Evolutionary conservation across 2,329 filamentous ascomycete species (phyloP).

Genomic region (Sordariomycetes sp.): DNA sequence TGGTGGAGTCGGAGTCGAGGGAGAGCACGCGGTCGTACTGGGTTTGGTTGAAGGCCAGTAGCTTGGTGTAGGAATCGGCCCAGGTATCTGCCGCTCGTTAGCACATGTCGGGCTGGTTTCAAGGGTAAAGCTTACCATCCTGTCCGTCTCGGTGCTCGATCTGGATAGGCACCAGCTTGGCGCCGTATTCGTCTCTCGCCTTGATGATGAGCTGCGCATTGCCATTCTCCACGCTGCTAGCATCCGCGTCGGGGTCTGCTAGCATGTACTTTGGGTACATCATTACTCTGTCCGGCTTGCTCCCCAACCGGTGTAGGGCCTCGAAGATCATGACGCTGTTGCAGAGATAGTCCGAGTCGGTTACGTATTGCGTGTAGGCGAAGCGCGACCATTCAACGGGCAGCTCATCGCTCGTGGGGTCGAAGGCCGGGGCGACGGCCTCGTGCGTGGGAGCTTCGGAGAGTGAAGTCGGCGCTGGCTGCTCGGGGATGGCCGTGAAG

Average conservation of each 20-base stretch:
- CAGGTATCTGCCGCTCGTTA: slow-evolving; percentile 45
- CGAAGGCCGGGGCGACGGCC: not conserved
- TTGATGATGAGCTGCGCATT: slow-evolving; percentile 23
- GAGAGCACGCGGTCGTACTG: slow-evolving; percentile 43
- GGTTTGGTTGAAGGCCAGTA: slow-evolving; percentile 57
- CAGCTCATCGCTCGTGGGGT: no score
- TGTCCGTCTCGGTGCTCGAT: slow-evolving; percentile 19
- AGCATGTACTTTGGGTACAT: slow-evolving; percentile 29
- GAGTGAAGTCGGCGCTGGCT: not conserved
- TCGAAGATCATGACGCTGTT: slow-evolving; percentile 37
- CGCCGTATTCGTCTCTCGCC: slow-evolving; percentile 28
- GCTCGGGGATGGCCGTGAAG: not conserved
- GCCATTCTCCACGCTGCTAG: slow-evolving; percentile 12
- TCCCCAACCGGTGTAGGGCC: slow-evolving; percentile 24
- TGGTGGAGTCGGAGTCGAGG: slow-evolving; percentile 49
- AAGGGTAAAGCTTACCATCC: not conserved
- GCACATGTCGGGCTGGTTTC: not conserved
- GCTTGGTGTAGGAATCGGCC: slow-evolving; percentile 57
- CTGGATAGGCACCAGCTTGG: slow-evolving; percentile 26
- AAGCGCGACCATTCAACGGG: slow-evolving; percentile 32
- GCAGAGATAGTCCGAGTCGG: slow-evolving; percentile 29
- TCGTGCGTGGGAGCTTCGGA: not conserved
- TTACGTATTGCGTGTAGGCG: slow-evolving; percentile 36
- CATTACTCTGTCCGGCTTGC: slow-evolving; percentile 29
- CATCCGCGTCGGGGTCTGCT: slow-evolving; percentile 10